Evolutionary conservation across 2,329 filamentous ascomycete genomes (phyloP).

Genomic region (Talaromyces atroroseus): DNA sequence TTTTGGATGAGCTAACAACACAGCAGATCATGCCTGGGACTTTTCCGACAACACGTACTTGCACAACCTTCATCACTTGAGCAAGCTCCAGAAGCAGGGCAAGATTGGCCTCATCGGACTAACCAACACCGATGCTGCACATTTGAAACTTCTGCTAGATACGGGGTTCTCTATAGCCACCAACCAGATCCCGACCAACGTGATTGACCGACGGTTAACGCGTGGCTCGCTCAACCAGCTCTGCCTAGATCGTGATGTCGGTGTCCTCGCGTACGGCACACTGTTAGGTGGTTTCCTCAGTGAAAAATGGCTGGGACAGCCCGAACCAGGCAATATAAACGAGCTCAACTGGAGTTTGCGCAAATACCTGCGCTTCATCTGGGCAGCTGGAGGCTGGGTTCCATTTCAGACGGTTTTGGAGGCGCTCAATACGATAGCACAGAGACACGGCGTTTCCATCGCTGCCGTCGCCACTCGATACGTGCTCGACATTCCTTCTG

Average conservation of each 20-base stretch:
- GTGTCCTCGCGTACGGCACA: neutral
- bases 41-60: neutral
- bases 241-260: neutral
- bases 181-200: neutral
- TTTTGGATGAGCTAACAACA: neutral
- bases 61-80: neutral
- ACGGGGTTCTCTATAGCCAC: constrained; percentile 2
- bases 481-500: neutral
- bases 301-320: neutral
- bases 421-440: neutral
- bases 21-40: neutral
- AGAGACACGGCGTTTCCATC: constrained; percentile 4
- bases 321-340: neutral
- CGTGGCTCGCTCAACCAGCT: neutral
- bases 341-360: neutral
- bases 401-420: neutral
- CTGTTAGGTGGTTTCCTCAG: neutral
- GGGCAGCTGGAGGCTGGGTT: neutral
- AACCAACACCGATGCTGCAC: neutral
- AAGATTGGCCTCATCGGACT: neutral
- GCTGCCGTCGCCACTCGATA: neutral
- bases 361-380: constrained; percentile 1
- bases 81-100: neutral
- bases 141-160: neutral
- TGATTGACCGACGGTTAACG: neutral